A percentile compares a stretch with the other conserved stretches of the same genome.
Evolutionary conservation across 306 rosid genomes (phyloP).

Genomic region (peach (Prunus persica)): Prunus_persica_NCBIv2 NC_034012.1:14753501-14754000

Average conservation of each 20-base stretch:
- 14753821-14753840: conserved; percentile 21
- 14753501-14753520: conserved; percentile 63
- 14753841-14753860: background rate
- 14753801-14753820: conserved; percentile 21
- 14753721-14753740: conserved; percentile 24
- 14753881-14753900: background rate
- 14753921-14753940: background rate
- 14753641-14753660: conserved; percentile 33
- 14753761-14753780: conserved; percentile 21
- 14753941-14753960: background rate
- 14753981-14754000: background rate
- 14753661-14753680: conserved; percentile 1
- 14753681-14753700: conserved; percentile 27
- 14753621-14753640: conserved; percentile 41
- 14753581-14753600: conserved; percentile 39
- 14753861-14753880: conserved; percentile 20
- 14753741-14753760: conserved; percentile 14
- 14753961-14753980: background rate
- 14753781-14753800: background rate
- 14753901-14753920: background rate
- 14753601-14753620: conserved; percentile 16
- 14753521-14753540: conserved; percentile 70
- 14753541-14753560: conserved; percentile 28
- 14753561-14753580: conserved; percentile 32
- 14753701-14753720: conserved; percentile 15